A percentile compares a stretch with the other conserved stretches of the same genome.
These are phyloP conservation scores for Zygosaccharomyces kombuchaensis DNA, from an alignment of 805 yeast genomes.

Conservation along the genomic window DNA sequence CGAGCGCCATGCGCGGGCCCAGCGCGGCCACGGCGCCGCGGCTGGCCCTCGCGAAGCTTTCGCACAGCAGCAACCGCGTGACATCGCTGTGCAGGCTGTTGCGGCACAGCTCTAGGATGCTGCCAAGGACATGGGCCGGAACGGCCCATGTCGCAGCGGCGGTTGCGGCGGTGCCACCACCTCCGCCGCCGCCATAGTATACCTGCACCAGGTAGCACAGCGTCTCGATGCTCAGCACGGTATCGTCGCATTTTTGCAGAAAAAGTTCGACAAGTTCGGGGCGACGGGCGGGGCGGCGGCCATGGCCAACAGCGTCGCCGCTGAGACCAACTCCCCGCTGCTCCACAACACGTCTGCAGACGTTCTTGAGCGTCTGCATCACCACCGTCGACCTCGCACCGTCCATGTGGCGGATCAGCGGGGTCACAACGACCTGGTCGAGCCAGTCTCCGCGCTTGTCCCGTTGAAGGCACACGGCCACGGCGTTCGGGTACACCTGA, in stretches of 20 bases:
- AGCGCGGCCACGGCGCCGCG: neutral
- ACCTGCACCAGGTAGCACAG: constrained; percentile 9
- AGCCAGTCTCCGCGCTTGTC: constrained; percentile 23
- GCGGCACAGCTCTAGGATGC: neutral
- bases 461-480: constrained; percentile 37
- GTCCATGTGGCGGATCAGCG: constrained; percentile 6
- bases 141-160: neutral
- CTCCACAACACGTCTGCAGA: constrained; percentile 8
- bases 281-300: constrained; percentile 2
- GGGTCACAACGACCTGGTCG: constrained; percentile 10
- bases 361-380: constrained; percentile 19
- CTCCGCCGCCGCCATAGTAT: constrained; percentile 6
- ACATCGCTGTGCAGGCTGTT: neutral
- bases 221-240: constrained; percentile 6
- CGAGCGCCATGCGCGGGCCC: neutral
- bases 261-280: constrained; percentile 1
- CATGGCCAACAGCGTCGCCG: too few relatives aligned
- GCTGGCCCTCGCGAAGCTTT: neutral
- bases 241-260: constrained; percentile 4
- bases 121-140: neutral
- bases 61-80: constrained; percentile 1
- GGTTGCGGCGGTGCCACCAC: neutral
- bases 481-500: constrained; percentile 45
- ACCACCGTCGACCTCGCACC: constrained; percentile 9
- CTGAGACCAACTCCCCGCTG: too few relatives aligned